Conservation (phyloP, 345 rosid genomes). For the Heritiera fomes region DNA sequence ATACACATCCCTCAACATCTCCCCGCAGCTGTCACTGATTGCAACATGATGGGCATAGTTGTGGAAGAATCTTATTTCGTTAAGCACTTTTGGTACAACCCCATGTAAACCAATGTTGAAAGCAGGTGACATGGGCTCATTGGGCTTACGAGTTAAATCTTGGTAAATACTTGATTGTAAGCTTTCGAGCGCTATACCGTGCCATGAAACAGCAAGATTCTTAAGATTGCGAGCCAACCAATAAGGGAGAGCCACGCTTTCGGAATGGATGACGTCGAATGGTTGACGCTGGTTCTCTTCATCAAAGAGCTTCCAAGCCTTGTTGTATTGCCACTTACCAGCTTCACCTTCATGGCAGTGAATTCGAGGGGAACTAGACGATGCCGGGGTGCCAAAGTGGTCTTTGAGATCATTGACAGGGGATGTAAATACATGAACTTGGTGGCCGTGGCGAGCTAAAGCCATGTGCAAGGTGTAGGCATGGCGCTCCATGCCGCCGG, state of each 20-base stretch:
- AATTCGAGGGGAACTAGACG: constrained; percentile 36
- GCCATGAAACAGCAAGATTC: constrained; percentile 87
- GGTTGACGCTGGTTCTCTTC: constrained; percentile 54
- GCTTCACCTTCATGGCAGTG: constrained; percentile 77
- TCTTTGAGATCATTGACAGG: constrained; percentile 33
- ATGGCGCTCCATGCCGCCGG: constrained; percentile 99
- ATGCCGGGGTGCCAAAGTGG: background rate
- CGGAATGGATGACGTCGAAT: constrained; percentile 84
- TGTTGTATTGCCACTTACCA: constrained; percentile 70
- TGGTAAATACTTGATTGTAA: constrained; percentile 75
- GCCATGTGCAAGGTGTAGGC: constrained; percentile 78
- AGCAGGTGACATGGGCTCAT: constrained; percentile 56
- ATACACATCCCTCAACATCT: constrained; percentile 83
- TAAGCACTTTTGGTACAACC: constrained; percentile 69
- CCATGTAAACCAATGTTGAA: constrained; percentile 52
- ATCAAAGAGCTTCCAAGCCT: constrained; percentile 81
- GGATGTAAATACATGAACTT: constrained; percentile 82
- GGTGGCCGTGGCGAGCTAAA: constrained; percentile 77
- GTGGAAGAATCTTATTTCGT: constrained; percentile 80
- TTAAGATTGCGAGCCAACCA: constrained; percentile 61
- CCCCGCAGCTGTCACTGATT: constrained; percentile 93
- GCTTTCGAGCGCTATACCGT: constrained; percentile 90
- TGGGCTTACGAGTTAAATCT: constrained; percentile 65
- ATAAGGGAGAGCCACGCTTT: constrained; percentile 88
- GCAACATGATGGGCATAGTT: constrained; percentile 85